A percentile compares a stretch with the other conserved stretches of the same genome.
Evolutionary conservation across 116 monocot species (phyloP).

Genomic region (Dioscorea cayenensis): DNA sequence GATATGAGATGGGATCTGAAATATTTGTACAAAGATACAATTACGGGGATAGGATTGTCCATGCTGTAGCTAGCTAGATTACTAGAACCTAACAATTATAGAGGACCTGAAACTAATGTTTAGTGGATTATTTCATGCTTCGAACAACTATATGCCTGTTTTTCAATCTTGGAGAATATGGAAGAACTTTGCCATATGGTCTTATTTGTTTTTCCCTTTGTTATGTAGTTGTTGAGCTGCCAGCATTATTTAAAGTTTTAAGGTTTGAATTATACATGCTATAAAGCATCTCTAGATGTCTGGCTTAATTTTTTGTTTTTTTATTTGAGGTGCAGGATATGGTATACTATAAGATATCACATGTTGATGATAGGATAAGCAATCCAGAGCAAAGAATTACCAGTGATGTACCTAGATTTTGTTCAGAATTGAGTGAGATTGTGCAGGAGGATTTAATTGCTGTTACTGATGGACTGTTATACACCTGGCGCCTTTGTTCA

Average conservation of each 20-base stretch:
- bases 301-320: neutral
- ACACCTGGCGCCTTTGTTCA: constrained; percentile 97
- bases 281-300: neutral
- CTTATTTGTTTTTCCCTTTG: too few relatives aligned
- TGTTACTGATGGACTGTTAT: constrained; percentile 77
- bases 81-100: too few relatives aligned
- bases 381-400: constrained; percentile 93
- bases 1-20: too few relatives aligned
- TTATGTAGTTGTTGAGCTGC: neutral
- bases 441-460: constrained; percentile 93
- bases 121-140: too few relatives aligned
- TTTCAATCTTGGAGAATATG: too few relatives aligned
- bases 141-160: too few relatives aligned
- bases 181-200: too few relatives aligned
- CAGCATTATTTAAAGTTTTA: neutral
- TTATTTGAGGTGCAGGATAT: constrained; percentile 1
- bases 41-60: too few relatives aligned
- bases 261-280: neutral
- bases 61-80: too few relatives aligned
- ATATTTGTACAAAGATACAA: too few relatives aligned
- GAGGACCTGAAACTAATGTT: too few relatives aligned
- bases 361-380: constrained; percentile 80
- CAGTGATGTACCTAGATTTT: constrained; percentile 90
- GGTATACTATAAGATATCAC: constrained; percentile 79
- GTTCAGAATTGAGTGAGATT: constrained; percentile 93